A percentile compares a stretch with the other conserved stretches of the same genome.
phyloP scores from a whole-genome alignment of 768 basidiomycete species.

The Tulasnella sp. region DNA sequence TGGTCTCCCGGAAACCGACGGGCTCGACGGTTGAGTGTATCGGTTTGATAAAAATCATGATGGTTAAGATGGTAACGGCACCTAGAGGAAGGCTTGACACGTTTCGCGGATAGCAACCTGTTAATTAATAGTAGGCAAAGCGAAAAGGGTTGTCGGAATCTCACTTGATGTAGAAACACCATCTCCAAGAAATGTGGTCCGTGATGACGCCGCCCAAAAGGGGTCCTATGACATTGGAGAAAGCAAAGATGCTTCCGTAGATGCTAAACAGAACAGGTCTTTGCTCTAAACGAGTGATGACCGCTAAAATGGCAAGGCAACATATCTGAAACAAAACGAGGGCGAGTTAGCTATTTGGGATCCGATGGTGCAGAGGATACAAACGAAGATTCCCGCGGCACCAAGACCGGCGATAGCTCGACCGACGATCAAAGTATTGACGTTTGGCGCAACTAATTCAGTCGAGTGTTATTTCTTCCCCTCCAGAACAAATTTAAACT shows the following conservation, averaged over 20 bases:
- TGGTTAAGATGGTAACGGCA: slow-evolving; percentile 24
- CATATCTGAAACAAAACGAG: neutral
- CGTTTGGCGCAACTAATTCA: slow-evolving; percentile 13
- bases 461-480: slow-evolving; percentile 3
- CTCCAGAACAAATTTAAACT: neutral
- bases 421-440: slow-evolving; percentile 30
- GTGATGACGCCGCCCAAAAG: slow-evolving; percentile 28
- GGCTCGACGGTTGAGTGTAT: slow-evolving; percentile 18
- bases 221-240: slow-evolving; percentile 16
- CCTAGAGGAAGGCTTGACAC: slow-evolving; percentile 23
- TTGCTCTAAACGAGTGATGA: slow-evolving; percentile 21
- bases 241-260: slow-evolving; percentile 27
- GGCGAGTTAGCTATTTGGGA: neutral
- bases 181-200: slow-evolving; percentile 30
- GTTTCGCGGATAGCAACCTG: neutral
- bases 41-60: slow-evolving; percentile 25
- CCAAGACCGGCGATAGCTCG: slow-evolving; percentile 38
- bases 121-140: neutral
- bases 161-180: slow-evolving; percentile 23
- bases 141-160: neutral
- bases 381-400: slow-evolving; percentile 28
- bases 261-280: slow-evolving; percentile 29
- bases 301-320: slow-evolving; percentile 19
- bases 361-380: slow-evolving; percentile 14
- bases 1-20: slow-evolving; percentile 14